These are phyloP conservation scores for Nakazawaea siamensis DNA, from an alignment of 805 yeast species.

Conservation along the genomic window DNA sequence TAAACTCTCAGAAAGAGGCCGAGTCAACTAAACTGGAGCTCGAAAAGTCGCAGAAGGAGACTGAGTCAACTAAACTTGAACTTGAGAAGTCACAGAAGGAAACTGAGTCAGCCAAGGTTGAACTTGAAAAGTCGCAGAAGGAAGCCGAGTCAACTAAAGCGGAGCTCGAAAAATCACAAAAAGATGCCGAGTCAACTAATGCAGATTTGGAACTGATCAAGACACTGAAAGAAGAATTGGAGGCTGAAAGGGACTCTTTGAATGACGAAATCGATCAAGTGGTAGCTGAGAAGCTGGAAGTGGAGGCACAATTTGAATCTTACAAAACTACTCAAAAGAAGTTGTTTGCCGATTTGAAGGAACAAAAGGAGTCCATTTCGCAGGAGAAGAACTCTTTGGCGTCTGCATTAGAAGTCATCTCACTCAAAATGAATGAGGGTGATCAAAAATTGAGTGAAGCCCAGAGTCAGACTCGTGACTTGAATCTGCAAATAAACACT, in stretches of 20 bases:
- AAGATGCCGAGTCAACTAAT: too few species aligned
- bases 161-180: too few species aligned
- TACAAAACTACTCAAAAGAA: conserved; percentile 20
- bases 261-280: conserved; percentile 15
- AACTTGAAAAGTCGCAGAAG: too few species aligned
- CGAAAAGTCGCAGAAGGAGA: too few species aligned
- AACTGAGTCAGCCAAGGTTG: too few species aligned
- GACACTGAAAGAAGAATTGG: not conserved
- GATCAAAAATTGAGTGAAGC: conserved; percentile 8
- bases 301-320: conserved; percentile 9
- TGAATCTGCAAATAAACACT: not conserved
- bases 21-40: too few species aligned
- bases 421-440: conserved; percentile 21
- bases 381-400: conserved; percentile 25
- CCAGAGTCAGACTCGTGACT: not conserved
- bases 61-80: too few species aligned
- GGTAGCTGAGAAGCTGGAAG: too few species aligned
- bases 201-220: too few species aligned
- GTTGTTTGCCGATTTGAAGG: conserved; percentile 17
- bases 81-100: too few species aligned
- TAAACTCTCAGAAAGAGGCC: too few species aligned
- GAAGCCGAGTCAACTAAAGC: too few species aligned
- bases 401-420: conserved; percentile 23
- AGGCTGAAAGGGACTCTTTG: not conserved
- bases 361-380: conserved; percentile 17